Conservation (phyloP, 306 rosid species). For the Sindora glabra region DNA sequence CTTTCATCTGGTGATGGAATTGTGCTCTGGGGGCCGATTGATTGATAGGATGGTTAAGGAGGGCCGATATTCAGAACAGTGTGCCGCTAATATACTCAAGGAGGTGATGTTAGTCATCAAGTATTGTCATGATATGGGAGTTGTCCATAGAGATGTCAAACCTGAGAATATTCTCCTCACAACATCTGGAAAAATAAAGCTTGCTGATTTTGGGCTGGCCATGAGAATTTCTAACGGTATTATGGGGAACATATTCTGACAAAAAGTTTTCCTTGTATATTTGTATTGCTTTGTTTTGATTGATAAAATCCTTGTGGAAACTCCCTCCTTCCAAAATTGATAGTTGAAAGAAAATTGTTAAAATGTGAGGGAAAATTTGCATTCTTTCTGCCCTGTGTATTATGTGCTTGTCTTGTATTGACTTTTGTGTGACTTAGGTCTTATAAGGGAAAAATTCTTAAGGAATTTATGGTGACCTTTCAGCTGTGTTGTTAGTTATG, state of each 20-base stretch:
- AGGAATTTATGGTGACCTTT: neutral
- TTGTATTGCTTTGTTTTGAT: neutral
- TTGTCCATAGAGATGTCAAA: slow-evolving; percentile 93
- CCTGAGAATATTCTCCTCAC: slow-evolving; percentile 96
- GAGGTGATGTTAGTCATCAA: slow-evolving; percentile 92
- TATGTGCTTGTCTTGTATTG: neutral
- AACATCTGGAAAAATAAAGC: slow-evolving; percentile 75
- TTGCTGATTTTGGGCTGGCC: slow-evolving; percentile 97
- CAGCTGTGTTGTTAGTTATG: too few relatives aligned
- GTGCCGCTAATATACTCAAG: slow-evolving; percentile 74
- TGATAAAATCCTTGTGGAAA: slow-evolving; percentile 10
- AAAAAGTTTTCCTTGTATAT: neutral
- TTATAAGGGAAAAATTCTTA: neutral
- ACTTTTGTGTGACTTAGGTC: neutral
- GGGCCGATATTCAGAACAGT: slow-evolving; percentile 75
- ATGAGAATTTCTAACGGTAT: slow-evolving; percentile 86
- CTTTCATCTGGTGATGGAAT: slow-evolving; percentile 95
- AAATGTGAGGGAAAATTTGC: too few relatives aligned
- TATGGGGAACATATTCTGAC: neutral
- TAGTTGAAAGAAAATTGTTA: neutral
- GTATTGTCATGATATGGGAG: slow-evolving; percentile 99
- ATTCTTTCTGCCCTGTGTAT: too few relatives aligned
- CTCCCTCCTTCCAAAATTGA: too few relatives aligned
- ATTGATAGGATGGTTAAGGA: slow-evolving; percentile 67
- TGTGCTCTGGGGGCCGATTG: slow-evolving; percentile 89